A percentile compares a stretch with the other conserved stretches of the same genome.
These are phyloP conservation scores for Suillus occidentalis DNA, from an alignment of 768 basidiomycete species.

Conservation along the genomic window DNA sequence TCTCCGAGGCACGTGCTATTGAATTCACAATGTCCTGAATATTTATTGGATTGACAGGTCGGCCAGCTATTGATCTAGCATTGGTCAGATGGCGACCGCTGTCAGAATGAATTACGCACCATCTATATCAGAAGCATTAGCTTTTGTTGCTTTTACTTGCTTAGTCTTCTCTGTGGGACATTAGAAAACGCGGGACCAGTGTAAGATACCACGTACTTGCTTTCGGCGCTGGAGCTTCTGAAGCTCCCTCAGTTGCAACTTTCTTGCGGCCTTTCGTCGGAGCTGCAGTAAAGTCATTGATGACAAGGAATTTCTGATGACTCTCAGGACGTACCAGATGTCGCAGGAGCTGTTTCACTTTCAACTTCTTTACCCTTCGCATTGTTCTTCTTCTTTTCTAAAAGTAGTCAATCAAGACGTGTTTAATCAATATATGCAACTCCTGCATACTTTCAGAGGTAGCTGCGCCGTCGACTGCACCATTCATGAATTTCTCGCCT, in stretches of 20 bases:
- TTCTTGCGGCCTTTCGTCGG: not conserved
- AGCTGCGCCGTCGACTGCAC: not conserved
- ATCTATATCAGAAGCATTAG: not conserved
- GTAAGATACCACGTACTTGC: constrained; percentile 1
- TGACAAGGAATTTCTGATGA: not conserved
- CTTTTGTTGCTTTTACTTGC: not conserved
- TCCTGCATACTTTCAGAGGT: not conserved
- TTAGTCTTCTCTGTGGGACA: not conserved
- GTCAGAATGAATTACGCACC: not conserved
- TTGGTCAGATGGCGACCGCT: not conserved
- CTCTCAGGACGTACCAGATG: not conserved
- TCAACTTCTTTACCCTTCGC: not conserved
- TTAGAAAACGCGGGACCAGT: not conserved
- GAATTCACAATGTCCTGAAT: not conserved
- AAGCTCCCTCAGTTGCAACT: not conserved
- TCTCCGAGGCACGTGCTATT: not conserved
- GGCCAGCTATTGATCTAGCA: constrained; percentile 5
- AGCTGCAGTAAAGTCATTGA: not conserved
- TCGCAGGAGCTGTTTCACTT: not conserved
- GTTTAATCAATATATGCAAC: not conserved
- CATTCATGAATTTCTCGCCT: not conserved
- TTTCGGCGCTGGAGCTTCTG: not conserved
- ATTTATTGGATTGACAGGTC: not conserved
- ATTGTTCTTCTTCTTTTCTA: not conserved
- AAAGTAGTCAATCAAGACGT: not conserved